Evolutionary conservation across 164 flowering plant genomes (phyloP).

Genomic region (Macadamia tetraphylla): DNA sequence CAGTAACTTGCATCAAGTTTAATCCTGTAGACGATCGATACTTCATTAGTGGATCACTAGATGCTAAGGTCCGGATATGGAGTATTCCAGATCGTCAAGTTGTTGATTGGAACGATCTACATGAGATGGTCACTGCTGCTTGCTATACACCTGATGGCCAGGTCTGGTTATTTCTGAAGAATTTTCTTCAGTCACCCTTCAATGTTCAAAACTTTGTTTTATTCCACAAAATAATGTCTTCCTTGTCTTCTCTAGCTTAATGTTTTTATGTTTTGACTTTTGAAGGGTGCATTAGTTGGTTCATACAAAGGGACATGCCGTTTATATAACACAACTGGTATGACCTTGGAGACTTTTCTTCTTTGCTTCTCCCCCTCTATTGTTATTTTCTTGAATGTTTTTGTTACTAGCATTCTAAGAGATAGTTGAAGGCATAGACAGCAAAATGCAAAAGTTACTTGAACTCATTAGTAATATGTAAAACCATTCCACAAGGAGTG

Average conservation of each 20-base stretch:
- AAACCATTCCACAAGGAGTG: not conserved
- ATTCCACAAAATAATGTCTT: not conserved
- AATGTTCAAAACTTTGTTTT: not conserved
- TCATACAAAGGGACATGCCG: conserved; percentile 92
- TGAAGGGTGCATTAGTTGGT: conserved; percentile 95
- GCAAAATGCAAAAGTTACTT: too few relatives aligned
- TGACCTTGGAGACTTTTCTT: conserved; percentile 1
- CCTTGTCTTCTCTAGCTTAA: conserved; percentile 13
- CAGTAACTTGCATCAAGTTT: conserved; percentile 99
- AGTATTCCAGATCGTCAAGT: conserved; percentile 94
- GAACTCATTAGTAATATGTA: not conserved
- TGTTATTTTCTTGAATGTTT: conserved; percentile 1
- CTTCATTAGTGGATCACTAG: conserved; percentile 97
- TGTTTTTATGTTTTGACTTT: conserved; percentile 13
- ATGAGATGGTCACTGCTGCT: conserved; percentile 99
- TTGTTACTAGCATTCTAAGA: not conserved
- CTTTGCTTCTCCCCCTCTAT: not conserved
- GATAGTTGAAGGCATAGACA: too few relatives aligned
- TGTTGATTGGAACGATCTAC: conserved; percentile 95
- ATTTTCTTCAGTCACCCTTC: not conserved
- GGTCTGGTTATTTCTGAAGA: conserved; percentile 32
- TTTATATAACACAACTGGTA: conserved; percentile 78
- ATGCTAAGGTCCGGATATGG: conserved; percentile 98
- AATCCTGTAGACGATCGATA: conserved; percentile 95
- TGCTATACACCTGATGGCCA: conserved; percentile 98